Evolutionary conservation across 768 basidiomycete genomes (phyloP).

Genomic region (Lactifluus echinatus): DNA sequence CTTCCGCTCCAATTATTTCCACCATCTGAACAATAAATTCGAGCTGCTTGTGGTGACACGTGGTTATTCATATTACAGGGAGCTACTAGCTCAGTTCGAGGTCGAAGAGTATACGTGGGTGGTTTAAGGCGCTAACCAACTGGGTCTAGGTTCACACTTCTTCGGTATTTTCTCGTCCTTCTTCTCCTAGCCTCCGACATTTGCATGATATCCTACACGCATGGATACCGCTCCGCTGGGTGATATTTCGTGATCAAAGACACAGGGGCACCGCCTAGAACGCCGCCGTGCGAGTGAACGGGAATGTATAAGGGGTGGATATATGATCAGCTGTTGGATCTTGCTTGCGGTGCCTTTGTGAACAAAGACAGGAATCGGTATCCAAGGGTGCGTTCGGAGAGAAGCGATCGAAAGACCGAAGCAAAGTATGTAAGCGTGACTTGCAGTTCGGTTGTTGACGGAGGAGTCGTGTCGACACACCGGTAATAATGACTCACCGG

Average conservation of each 20-base stretch:
- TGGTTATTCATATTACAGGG: not conserved
- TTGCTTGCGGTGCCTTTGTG: not conserved
- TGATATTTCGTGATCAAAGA: not conserved
- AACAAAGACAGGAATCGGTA: not conserved
- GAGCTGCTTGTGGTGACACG: not conserved
- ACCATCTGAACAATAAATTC: not conserved
- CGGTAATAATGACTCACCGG: not conserved
- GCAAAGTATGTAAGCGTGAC: not conserved
- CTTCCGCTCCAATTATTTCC: not conserved
- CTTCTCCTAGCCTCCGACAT: not conserved
- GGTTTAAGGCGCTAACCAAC: not conserved
- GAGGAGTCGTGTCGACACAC: not conserved
- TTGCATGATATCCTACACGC: not conserved
- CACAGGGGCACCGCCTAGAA: not conserved
- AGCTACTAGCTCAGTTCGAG: not conserved
- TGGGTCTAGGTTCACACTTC: not conserved
- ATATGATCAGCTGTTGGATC: conserved; percentile 5
- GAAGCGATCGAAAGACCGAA: conserved; percentile 11
- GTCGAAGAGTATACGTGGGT: not conserved
- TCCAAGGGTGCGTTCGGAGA: conserved; percentile 9
- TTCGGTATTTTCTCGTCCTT: not conserved
- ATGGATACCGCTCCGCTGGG: not conserved
- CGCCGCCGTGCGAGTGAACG: not conserved
- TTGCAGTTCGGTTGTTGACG: conserved; percentile 6
- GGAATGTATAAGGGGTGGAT: not conserved